These are phyloP conservation scores for Cordyceps tenuipes DNA, from an alignment of 2,329 filamentous ascomycete genomes.

Conservation along the genomic window DNA sequence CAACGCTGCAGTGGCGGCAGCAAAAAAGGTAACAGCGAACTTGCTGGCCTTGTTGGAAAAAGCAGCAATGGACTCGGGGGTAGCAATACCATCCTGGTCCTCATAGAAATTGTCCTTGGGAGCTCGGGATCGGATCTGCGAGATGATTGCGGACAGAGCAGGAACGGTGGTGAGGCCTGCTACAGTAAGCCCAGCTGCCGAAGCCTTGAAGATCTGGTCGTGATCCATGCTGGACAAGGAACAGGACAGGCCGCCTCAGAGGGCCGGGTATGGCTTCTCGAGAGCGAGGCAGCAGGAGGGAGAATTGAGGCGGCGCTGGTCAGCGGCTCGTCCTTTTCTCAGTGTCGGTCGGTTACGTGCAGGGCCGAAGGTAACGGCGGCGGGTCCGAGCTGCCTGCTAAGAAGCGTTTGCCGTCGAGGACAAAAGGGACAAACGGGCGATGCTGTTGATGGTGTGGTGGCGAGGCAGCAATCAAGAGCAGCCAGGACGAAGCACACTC, in stretches of 20 bases:
- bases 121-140: slow-evolving; percentile 27
- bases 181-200: slow-evolving; percentile 26
- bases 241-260: neutral
- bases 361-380: neutral
- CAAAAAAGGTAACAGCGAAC: slow-evolving; percentile 43
- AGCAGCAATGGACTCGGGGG: slow-evolving; percentile 49
- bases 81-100: slow-evolving; percentile 62
- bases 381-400: neutral
- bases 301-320: neutral
- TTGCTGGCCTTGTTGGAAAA: slow-evolving; percentile 57
- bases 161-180: slow-evolving; percentile 30
- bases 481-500: neutral
- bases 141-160: slow-evolving; percentile 25
- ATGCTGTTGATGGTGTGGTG: neutral
- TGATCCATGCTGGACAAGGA: slow-evolving; percentile 6
- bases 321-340: neutral
- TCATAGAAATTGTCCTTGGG: slow-evolving; percentile 47
- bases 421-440: neutral
- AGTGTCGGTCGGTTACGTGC: neutral
- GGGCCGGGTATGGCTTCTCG: neutral
- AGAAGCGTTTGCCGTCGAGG: neutral
- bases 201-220: slow-evolving; percentile 14
- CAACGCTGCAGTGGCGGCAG: slow-evolving; percentile 42
- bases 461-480: neutral
- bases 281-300: neutral